Evolutionary conservation across 305 asterid species (phyloP), one percentile per base, ranked within the genome.

Genomic region (Euphrasia arctica): DNA sequence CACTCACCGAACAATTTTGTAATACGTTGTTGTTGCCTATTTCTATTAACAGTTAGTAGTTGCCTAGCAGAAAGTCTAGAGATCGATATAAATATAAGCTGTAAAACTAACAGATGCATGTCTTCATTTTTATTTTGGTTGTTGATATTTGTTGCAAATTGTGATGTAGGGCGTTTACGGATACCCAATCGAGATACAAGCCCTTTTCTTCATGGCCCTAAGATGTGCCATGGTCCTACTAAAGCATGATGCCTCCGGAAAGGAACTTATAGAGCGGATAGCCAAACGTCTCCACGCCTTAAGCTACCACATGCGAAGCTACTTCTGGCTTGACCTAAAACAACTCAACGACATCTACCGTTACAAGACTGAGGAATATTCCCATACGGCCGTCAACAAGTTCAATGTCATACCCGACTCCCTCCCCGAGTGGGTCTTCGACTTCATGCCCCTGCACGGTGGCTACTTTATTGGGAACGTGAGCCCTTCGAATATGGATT

Each of bases 351-450:
- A 82, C 78, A 82, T 85, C 48, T 82, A 85, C 67, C 85, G 92
- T 41, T 85, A 82, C 76, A 85, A 82, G 63, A 85, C 86, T 2
- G 91, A 85, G 69, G 91, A 85, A 36, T 80, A 85, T 67, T 85
- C 91, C 63, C 86, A 82, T 73, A 82, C 91, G 49, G 88, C 91
- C 45, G 91, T 85, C 57, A 82, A 85, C 75, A 85, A 85, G 58
- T 85, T 85, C 80, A 85, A 85, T 55, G 88, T 85, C 49, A 82
- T 70, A 25, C 92, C 92, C 25, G 89, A 85, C 45, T 82, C 92
- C 0, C 68, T 85, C 49, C 91, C 88, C 2, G 86, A 82, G 29
- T 85, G 92, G 88, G 71, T 85, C 56, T 80, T 85, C 63, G 89
- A 85, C 29, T 85, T 85, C 78, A 85, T 85, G 92, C 85, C 89